Conservation (phyloP, 441 rosid species). For the Iberis amara region DNA sequence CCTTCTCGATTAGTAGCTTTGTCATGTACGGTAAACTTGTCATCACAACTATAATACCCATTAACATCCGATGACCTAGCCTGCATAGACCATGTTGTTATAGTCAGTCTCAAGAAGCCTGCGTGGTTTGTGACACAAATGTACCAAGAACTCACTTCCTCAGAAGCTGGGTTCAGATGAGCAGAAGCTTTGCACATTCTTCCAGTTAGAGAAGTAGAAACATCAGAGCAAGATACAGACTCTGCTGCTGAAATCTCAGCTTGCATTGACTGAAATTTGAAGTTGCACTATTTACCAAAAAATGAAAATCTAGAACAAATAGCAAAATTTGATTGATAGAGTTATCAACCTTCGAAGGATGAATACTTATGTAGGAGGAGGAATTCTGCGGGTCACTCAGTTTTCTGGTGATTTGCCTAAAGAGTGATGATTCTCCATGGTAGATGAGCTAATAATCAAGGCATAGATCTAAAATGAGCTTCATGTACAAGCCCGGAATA, state of each 20-base stretch:
- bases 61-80: conserved; percentile 49
- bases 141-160: conserved; percentile 53
- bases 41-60: conserved; percentile 70
- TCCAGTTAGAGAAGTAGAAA: conserved; percentile 43
- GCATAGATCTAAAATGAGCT: conserved; percentile 23
- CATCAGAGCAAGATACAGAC: conserved; percentile 63
- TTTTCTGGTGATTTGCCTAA: conserved; percentile 56
- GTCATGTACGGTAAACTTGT: conserved; percentile 39
- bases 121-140: conserved; percentile 1
- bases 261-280: conserved; percentile 44
- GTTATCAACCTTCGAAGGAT: conserved; percentile 44
- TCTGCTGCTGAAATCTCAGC: conserved; percentile 49
- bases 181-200: conserved; percentile 39
- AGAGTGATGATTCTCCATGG: conserved; percentile 53
- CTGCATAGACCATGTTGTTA: conserved; percentile 37
- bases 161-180: conserved; percentile 45
- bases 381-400: conserved; percentile 42
- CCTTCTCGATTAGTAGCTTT: conserved; percentile 33
- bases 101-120: conserved; percentile 10
- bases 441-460: conserved; percentile 59
- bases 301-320: background rate
- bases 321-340: conserved; percentile 5
- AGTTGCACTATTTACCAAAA: conserved; percentile 4
- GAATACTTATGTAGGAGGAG: conserved; percentile 43
- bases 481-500: conserved; percentile 11